These are phyloP conservation scores for Nepenthes mirabilis DNA, from an alignment of 148 eudicot species.

Conservation along the genomic window DNA sequence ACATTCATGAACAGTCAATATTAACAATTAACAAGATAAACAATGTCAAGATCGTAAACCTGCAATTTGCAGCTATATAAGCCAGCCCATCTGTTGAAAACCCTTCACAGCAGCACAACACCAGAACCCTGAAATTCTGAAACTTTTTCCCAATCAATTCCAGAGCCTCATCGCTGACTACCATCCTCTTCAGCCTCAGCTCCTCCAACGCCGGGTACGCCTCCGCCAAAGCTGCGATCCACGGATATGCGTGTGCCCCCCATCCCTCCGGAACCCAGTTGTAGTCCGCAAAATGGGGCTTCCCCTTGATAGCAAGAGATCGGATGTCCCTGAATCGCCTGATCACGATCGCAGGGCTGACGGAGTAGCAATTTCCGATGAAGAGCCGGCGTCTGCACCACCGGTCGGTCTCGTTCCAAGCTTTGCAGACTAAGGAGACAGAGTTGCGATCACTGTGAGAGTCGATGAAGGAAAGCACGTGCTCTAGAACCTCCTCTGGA, in stretches of 20 bases:
- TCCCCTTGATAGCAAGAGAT: constrained; percentile 62
- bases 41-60: constrained; percentile 13
- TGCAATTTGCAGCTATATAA: constrained; percentile 66
- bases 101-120: constrained; percentile 54
- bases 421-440: constrained; percentile 58
- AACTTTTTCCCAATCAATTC: constrained; percentile 44
- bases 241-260: constrained; percentile 50
- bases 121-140: constrained; percentile 42
- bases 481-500: constrained; percentile 65
- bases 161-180: constrained; percentile 50
- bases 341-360: constrained; percentile 34
- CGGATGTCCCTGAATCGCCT: constrained; percentile 49
- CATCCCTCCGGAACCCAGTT: constrained; percentile 73
- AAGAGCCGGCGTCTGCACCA: constrained; percentile 46
- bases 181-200: constrained; percentile 65
- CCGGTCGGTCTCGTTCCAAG: constrained; percentile 70
- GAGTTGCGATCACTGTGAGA: constrained; percentile 46
- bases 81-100: constrained; percentile 60
- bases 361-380: constrained; percentile 67
- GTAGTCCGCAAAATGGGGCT: constrained; percentile 78
- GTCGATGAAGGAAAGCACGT: constrained; percentile 50
- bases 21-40: not conserved
- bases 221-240: constrained; percentile 40
- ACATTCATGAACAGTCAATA: not conserved
- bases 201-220: constrained; percentile 65